Conservation (phyloP, 345 rosid genomes). For the Raphanus sativus region DNA sequence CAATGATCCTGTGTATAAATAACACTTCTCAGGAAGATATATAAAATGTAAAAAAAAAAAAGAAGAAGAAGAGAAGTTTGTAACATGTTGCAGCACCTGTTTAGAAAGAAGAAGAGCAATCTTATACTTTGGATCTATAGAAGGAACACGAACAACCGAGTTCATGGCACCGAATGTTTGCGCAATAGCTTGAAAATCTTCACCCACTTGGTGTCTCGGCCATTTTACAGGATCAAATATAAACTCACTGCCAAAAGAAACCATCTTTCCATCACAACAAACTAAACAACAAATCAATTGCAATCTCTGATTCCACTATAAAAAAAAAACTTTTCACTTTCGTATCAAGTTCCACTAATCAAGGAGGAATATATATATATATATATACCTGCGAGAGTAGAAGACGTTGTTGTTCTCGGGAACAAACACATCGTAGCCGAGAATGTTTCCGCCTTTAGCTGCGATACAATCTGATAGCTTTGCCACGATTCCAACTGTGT, state of each 20-base stretch:
- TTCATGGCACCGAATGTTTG: slow-evolving; percentile 55
- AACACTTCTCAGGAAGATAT: not conserved
- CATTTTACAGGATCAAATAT: slow-evolving; percentile 72
- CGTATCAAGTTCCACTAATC: too few species aligned
- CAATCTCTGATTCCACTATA: not conserved
- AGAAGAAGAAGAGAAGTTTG: not conserved
- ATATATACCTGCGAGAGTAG: slow-evolving; percentile 24
- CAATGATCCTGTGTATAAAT: slow-evolving; percentile 70
- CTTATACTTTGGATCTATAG: slow-evolving; percentile 78
- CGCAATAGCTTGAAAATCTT: slow-evolving; percentile 67
- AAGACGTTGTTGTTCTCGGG: slow-evolving; percentile 75
- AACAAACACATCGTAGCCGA: slow-evolving; percentile 84
- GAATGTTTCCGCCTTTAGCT: slow-evolving; percentile 90
- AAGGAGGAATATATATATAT: too few species aligned
- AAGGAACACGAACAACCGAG: slow-evolving; percentile 81
- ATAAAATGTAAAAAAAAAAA: not conserved
- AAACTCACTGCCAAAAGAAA: slow-evolving; percentile 45
- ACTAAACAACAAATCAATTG: not conserved
- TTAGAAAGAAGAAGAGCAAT: slow-evolving; percentile 85
- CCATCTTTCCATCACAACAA: slow-evolving; percentile 3
- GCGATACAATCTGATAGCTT: slow-evolving; percentile 90
- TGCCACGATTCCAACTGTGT: slow-evolving; percentile 62
- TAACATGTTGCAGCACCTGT: slow-evolving; percentile 46
- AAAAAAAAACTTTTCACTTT: not conserved
- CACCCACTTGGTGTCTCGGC: slow-evolving; percentile 71